Evolutionary conservation across 768 basidiomycete genomes (phyloP).

Genomic region (Mycena vulgaris): DNA sequence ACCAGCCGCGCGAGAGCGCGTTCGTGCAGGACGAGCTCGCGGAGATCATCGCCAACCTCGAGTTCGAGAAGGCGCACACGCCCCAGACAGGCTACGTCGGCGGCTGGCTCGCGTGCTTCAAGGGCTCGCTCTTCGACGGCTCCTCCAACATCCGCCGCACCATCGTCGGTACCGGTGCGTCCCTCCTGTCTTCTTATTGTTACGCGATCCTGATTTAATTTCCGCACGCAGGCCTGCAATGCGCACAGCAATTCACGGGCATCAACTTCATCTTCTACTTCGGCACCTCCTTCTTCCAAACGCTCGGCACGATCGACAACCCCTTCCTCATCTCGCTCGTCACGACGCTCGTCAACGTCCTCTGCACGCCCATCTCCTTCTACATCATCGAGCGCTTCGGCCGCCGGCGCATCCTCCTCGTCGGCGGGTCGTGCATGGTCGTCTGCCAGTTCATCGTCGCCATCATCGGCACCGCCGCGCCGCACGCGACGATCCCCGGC

Average conservation of each 20-base stretch:
- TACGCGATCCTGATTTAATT: too few species aligned
- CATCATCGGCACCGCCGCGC: neutral
- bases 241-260: neutral
- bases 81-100: neutral
- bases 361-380: neutral
- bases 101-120: neutral
- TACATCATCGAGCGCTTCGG: neutral
- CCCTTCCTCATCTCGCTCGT: neutral
- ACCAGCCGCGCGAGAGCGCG: neutral
- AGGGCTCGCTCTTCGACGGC: neutral
- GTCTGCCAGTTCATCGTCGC: neutral
- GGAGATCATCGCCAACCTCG: neutral
- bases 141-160: neutral
- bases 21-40: neutral
- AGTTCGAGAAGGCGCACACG: neutral
- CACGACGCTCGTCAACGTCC: neutral
- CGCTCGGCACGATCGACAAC: neutral
- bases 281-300: neutral
- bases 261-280: neutral
- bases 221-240: neutral
- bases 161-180: neutral
- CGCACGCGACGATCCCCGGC: neutral
- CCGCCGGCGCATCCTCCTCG: neutral
- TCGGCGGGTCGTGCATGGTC: neutral
- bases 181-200: too few species aligned